Evolutionary conservation across 345 rosid species (phyloP).

Genomic region (Pistacia vera): DNA sequence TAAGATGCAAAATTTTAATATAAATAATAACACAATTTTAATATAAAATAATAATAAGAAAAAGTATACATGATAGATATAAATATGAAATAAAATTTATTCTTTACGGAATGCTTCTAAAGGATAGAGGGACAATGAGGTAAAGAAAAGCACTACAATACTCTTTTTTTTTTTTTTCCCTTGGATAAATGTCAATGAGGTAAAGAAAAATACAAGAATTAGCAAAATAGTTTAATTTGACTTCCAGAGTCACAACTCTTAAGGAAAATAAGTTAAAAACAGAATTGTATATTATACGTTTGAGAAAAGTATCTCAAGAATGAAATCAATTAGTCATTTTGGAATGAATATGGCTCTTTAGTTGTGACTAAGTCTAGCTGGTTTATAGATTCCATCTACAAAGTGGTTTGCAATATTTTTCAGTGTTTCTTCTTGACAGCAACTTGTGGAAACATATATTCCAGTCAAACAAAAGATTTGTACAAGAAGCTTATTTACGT

Average conservation of each 20-base stretch:
- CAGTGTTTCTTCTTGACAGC: constrained; percentile 70
- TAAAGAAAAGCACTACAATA: no score
- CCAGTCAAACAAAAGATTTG: background rate
- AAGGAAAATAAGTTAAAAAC: background rate
- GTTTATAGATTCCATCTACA: constrained; percentile 76
- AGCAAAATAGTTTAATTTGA: background rate
- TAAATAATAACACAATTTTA: no score
- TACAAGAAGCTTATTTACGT: background rate
- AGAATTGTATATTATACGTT: background rate
- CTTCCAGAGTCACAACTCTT: background rate
- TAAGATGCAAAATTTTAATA: no score
- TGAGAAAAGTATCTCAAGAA: constrained; percentile 70
- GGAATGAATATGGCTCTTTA: constrained; percentile 93
- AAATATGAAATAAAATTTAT: no score
- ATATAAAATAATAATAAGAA: no score
- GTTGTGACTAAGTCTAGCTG: constrained; percentile 69
- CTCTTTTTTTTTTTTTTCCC: no score
- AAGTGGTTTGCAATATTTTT: constrained; percentile 88
- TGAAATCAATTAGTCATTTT: constrained; percentile 96
- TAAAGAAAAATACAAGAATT: background rate
- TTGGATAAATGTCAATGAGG: no score
- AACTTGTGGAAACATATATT: constrained; percentile 49
- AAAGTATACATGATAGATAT: no score
- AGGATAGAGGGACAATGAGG: no score
- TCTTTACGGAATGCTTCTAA: no score